Conservation (phyloP, 345 rosid species). For the Euphorbia peplus region DNA sequence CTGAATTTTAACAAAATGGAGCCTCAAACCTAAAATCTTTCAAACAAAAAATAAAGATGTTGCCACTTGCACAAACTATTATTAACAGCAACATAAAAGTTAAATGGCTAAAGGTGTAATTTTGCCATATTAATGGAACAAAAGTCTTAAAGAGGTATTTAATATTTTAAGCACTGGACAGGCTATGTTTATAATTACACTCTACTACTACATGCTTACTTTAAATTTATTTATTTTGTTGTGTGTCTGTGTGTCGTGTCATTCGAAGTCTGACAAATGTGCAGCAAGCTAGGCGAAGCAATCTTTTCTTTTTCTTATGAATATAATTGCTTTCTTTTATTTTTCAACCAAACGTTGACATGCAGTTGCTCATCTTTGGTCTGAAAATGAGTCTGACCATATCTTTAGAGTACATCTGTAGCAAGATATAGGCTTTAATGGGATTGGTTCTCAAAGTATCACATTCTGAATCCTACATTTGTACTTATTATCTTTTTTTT, state of each 20-base stretch:
- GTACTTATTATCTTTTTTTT: no score
- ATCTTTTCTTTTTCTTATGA: no score
- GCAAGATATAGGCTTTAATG: slow-evolving; percentile 31
- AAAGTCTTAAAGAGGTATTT: slow-evolving; percentile 4
- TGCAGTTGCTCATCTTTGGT: slow-evolving; percentile 29
- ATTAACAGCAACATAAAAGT: no score
- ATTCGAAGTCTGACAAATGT: slow-evolving; percentile 41
- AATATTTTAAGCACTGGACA: slow-evolving; percentile 12
- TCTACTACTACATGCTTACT: slow-evolving; percentile 2
- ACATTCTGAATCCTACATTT: no score
- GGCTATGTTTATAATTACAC: slow-evolving; percentile 29
- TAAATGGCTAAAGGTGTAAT: no score
- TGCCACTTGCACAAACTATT: no score
- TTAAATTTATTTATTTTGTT: no score
- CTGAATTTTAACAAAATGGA: no score
- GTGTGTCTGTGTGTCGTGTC: slow-evolving; percentile 26
- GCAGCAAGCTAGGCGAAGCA: slow-evolving; percentile 20
- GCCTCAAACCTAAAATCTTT: no score
- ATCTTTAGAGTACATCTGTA: slow-evolving; percentile 44
- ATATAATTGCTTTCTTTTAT: no score
- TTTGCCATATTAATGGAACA: no score
- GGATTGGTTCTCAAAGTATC: slow-evolving; percentile 12
- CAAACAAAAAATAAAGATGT: no score
- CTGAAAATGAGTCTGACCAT: slow-evolving; percentile 23
- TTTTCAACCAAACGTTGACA: slow-evolving; percentile 33